Evolutionary conservation across 371 early-diverging fungal genomes (phyloP).

Genomic region (Mortierella sp.): DNA sequence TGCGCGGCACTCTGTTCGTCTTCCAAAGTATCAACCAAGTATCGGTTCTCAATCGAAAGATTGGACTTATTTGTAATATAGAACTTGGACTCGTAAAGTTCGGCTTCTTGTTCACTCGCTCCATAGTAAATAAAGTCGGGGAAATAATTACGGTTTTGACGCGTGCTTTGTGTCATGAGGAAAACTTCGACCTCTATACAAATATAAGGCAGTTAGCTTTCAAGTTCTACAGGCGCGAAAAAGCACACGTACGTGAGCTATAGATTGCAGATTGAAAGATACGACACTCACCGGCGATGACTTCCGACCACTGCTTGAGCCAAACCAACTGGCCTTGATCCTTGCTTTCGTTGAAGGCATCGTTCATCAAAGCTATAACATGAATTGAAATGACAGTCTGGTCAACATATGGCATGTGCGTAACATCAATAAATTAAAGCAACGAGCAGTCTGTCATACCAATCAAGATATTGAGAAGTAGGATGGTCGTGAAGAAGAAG

Average conservation of each 20-base stretch:
- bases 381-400: background rate
- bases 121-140: conserved; percentile 54
- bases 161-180: conserved; percentile 21
- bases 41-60: conserved; percentile 48
- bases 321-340: conserved; percentile 44
- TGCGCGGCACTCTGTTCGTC: conserved; percentile 27
- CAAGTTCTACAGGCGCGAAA: background rate
- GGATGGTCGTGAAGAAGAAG: conserved; percentile 49
- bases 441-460: conserved; percentile 20
- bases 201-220: background rate
- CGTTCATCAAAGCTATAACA: conserved; percentile 46
- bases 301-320: conserved; percentile 55
- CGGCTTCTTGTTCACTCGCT: conserved; percentile 46
- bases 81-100: conserved; percentile 44
- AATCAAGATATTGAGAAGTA: conserved; percentile 53
- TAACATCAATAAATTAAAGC: background rate
- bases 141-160: conserved; percentile 46
- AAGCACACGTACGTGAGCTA: background rate
- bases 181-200: conserved; percentile 37
- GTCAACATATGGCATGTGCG: background rate
- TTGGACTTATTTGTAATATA: conserved; percentile 37
- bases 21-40: conserved; percentile 31
- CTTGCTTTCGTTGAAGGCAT: conserved; percentile 44
- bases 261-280: background rate
- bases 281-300: conserved; percentile 38